Percentiles rank a stretch among this genome's conserved stretches.
phyloP scores from a whole-genome alignment of 257 asterid species.

The Solanum chilense region DNA sequence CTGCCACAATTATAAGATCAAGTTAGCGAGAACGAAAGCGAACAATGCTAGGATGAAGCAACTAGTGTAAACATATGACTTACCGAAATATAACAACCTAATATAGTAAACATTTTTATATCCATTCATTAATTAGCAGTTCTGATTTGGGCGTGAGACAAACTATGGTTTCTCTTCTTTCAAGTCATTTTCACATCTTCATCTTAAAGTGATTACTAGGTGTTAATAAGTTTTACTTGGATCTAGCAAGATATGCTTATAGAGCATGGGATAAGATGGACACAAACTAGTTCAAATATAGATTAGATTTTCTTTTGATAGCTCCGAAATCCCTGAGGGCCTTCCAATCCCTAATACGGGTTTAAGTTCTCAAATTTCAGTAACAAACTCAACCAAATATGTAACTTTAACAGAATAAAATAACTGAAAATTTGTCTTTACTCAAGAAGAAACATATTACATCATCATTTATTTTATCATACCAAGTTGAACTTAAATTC shows the following conservation, averaged over 20 bases:
- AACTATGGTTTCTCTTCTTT: background rate
- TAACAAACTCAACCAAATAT: background rate
- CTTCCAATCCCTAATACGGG: background rate
- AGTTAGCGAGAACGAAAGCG: background rate
- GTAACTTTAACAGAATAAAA: background rate
- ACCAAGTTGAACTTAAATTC: background rate
- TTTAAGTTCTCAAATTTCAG: background rate
- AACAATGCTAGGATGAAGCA: background rate
- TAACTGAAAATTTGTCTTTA: background rate
- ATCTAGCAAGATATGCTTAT: background rate
- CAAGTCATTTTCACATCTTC: background rate
- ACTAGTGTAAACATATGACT: background rate
- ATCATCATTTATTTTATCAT: background rate
- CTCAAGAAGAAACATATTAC: background rate
- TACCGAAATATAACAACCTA: background rate
- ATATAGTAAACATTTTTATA: background rate
- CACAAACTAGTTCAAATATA: background rate
- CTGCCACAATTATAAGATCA: slow-evolving; percentile 20
- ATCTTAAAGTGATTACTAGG: background rate
- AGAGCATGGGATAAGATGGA: background rate
- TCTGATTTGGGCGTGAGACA: background rate
- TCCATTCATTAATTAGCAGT: background rate
- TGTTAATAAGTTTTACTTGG: background rate
- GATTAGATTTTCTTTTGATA: background rate
- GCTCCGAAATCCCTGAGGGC: background rate